Percentiles rank a stretch among this genome's conserved stretches.
Evolutionary conservation across 2,329 filamentous ascomycete species (phyloP).

Genomic region (Didymosphaeria variabile): DNA sequence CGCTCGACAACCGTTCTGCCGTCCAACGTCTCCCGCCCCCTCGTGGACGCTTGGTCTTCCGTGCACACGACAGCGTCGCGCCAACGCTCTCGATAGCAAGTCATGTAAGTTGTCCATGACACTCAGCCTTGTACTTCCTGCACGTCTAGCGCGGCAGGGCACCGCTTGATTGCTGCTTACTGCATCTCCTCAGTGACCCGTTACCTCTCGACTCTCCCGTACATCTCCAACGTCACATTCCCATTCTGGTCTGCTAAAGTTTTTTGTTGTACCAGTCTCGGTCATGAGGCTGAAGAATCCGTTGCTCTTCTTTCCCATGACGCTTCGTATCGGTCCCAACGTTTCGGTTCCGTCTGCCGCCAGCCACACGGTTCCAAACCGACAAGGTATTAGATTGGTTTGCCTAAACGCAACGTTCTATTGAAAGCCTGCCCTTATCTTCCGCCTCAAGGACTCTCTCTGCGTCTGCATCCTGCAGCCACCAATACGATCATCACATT

Average conservation of each 20-base stretch:
- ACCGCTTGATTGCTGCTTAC: background rate
- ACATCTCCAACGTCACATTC: background rate
- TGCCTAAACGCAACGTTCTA: conserved; percentile 22
- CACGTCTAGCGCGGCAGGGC: background rate
- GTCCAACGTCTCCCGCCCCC: conserved; percentile 5
- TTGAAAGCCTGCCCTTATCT: conserved; percentile 23
- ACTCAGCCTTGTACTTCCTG: background rate
- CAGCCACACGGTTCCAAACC: conserved; percentile 19
- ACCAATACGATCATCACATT: conserved; percentile 27
- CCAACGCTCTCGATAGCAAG: background rate
- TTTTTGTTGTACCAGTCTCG: background rate
- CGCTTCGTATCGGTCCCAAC: conserved; percentile 10
- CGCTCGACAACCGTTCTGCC: conserved; percentile 1
- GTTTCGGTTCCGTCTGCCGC: conserved; percentile 14
- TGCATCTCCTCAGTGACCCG: background rate
- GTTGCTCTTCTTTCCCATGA: background rate
- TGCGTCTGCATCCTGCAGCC: conserved; percentile 20
- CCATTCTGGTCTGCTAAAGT: background rate
- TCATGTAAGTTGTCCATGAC: background rate
- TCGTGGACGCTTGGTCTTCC: background rate
- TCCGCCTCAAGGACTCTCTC: conserved; percentile 13
- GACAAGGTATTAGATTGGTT: conserved; percentile 26
- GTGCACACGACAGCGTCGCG: background rate
- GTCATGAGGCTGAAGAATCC: background rate
- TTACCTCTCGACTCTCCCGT: background rate